Conservation (phyloP, 2,329 filamentous ascomycete genomes). For the Aciculosporium take region DNA sequence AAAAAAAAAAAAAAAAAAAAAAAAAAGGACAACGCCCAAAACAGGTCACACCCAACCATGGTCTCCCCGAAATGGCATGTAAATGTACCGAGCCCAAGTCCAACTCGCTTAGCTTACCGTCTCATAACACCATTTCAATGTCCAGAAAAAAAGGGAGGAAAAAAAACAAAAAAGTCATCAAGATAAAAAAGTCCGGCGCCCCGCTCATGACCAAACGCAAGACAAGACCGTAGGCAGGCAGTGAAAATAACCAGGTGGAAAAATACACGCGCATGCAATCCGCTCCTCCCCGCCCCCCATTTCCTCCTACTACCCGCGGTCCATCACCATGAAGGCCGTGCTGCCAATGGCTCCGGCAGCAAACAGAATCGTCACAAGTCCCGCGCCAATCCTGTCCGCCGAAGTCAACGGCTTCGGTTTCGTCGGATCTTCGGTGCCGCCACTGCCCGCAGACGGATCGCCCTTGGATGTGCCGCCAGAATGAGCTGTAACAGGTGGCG, state of each 20-base stretch:
- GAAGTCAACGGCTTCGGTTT: constrained; percentile 26
- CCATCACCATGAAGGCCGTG: constrained; percentile 32
- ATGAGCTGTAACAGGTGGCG: constrained; percentile 33
- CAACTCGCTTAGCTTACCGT: background rate
- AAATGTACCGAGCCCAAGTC: background rate
- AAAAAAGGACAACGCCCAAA: background rate
- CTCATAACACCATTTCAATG: constrained; percentile 1
- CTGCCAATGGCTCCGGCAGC: constrained; percentile 34
- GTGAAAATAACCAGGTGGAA: no score
- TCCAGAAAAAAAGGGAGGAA: background rate
- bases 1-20: no score
- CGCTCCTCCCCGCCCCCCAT: background rate
- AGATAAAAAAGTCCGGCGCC: background rate
- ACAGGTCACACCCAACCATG: background rate
- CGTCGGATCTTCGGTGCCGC: constrained; percentile 15
- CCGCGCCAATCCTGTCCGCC: constrained; percentile 40
- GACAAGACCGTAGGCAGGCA: no score
- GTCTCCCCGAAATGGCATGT: background rate
- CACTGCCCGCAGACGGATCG: constrained; percentile 20
- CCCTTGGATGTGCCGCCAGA: constrained; percentile 47
- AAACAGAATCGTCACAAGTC: constrained; percentile 38
- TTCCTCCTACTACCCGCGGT: constrained; percentile 8
- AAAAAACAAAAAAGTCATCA: background rate
- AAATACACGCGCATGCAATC: no score
- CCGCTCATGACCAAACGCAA: no score